phyloP scores from a whole-genome alignment of 257 asterid genomes.

The Capsicum rhomboideum region DNA sequence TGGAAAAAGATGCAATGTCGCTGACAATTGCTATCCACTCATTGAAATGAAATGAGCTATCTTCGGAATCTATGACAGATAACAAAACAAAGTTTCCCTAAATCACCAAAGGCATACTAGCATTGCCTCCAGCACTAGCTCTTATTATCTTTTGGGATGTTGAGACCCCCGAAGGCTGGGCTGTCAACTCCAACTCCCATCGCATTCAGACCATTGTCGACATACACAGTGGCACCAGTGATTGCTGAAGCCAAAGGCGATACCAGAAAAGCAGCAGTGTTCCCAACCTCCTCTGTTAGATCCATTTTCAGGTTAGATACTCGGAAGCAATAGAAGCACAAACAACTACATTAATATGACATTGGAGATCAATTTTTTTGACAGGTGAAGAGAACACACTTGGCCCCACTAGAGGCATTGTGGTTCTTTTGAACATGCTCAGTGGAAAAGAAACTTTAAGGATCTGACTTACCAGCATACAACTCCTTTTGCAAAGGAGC shows the following conservation, averaged over 20 bases:
- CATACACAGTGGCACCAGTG: constrained; percentile 70
- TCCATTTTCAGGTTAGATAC: background rate
- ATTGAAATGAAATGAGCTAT: background rate
- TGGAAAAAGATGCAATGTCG: background rate
- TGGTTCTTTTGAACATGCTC: background rate
- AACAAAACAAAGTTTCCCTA: background rate
- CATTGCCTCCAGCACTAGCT: constrained; percentile 20
- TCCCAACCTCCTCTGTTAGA: constrained; percentile 75
- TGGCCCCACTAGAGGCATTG: background rate
- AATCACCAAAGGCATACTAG: background rate
- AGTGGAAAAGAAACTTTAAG: background rate
- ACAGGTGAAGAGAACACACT: background rate
- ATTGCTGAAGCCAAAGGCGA: constrained; percentile 81
- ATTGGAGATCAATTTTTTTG: background rate
- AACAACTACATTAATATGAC: background rate
- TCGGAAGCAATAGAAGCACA: background rate
- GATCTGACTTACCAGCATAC: constrained; percentile 58
- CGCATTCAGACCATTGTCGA: constrained; percentile 73
- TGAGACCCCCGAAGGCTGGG: constrained; percentile 54
- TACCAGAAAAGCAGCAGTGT: constrained; percentile 70
- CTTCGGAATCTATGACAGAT: background rate
- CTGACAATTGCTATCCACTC: background rate
- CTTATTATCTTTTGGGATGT: constrained; percentile 40
- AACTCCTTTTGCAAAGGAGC: constrained; percentile 95
- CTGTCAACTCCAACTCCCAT: constrained; percentile 92